These are phyloP conservation scores for Coemansia sp. DNA, from an alignment of 192 early-diverging fungal species.

Conservation along the genomic window DNA sequence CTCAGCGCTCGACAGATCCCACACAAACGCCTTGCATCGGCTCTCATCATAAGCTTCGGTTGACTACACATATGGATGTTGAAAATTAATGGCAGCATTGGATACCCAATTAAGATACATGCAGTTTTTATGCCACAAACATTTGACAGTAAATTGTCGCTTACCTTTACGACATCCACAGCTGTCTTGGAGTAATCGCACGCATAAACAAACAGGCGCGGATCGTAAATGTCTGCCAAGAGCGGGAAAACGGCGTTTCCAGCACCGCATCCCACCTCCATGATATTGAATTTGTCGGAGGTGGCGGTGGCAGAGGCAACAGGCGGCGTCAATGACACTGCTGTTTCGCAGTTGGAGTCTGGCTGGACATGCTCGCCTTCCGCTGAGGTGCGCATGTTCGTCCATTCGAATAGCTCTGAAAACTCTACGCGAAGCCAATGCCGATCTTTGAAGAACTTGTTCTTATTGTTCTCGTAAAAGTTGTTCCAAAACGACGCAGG, in stretches of 20 bases:
- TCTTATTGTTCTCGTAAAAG: constrained; percentile 79
- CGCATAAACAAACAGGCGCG: constrained; percentile 71
- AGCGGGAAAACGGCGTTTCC: constrained; percentile 80
- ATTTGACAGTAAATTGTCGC: constrained; percentile 1
- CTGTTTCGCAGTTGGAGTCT: not conserved
- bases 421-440: constrained; percentile 96
- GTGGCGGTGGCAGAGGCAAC: not conserved
- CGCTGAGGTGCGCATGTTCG: constrained; percentile 28
- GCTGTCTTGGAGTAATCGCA: constrained; percentile 75
- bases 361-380: not conserved
- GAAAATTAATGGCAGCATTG: not conserved
- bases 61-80: constrained; percentile 29
- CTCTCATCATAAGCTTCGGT: constrained; percentile 62
- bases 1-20: constrained; percentile 65
- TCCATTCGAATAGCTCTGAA: constrained; percentile 75
- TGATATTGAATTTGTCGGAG: constrained; percentile 54
- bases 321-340: not conserved
- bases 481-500: constrained; percentile 69
- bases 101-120: not conserved
- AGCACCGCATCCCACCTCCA: constrained; percentile 83
- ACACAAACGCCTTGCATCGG: constrained; percentile 73
- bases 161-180: constrained; percentile 73
- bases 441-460: constrained; percentile 95
- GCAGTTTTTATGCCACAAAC: not conserved
- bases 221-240: constrained; percentile 59